A percentile compares a stretch with the other conserved stretches of the same genome.
Conservation (phyloP, 2,329 filamentous ascomycete genomes). For the Daldinia eschscholtzii region DNA sequence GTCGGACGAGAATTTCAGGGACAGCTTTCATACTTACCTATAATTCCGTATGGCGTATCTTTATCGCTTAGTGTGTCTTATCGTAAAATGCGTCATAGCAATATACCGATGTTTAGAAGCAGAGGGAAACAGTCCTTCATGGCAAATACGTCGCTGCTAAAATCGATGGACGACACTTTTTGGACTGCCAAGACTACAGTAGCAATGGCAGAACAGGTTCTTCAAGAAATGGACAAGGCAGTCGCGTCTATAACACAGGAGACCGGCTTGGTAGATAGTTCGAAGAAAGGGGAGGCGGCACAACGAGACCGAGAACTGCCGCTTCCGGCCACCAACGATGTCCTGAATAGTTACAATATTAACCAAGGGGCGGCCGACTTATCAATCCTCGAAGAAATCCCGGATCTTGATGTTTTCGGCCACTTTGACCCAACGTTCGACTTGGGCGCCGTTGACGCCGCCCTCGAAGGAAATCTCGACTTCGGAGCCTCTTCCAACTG, state of each 20-base stretch:
- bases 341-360: constrained; percentile 15
- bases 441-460: constrained; percentile 66
- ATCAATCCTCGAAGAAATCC: constrained; percentile 58
- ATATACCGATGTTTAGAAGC: constrained; percentile 68
- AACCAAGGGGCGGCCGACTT: constrained; percentile 55
- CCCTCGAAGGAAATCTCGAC: constrained; percentile 66
- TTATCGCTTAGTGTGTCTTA: constrained; percentile 73
- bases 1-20: constrained; percentile 65
- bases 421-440: constrained; percentile 69
- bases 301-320: constrained; percentile 30
- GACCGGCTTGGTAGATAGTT: constrained; percentile 40
- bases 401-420: constrained; percentile 66
- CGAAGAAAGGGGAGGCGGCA: constrained; percentile 41
- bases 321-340: constrained; percentile 20
- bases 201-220: constrained; percentile 66
- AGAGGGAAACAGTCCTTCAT: constrained; percentile 68
- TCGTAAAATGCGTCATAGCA: constrained; percentile 72
- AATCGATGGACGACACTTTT: constrained; percentile 67
- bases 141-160: constrained; percentile 66
- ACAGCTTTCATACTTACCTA: constrained; percentile 62
- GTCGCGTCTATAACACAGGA: constrained; percentile 60
- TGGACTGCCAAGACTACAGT: constrained; percentile 69
- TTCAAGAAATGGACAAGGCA: constrained; percentile 68
- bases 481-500: constrained; percentile 67
- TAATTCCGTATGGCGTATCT: constrained; percentile 72